phyloP scores from a whole-genome alignment of 2,329 filamentous ascomycete genomes.

The Cladophialophora bantiana region DNA sequence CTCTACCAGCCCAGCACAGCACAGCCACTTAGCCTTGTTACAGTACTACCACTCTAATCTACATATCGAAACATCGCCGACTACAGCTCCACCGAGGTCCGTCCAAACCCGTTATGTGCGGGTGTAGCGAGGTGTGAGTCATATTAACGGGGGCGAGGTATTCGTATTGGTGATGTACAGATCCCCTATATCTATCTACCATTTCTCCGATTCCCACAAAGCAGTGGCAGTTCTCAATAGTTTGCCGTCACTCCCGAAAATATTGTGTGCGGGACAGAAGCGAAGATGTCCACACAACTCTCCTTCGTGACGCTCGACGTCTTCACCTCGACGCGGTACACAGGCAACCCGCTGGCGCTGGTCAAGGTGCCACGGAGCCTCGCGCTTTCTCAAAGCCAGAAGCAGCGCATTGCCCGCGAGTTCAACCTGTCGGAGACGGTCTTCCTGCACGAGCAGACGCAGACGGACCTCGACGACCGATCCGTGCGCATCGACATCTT shows the following conservation, averaged over 20 bases:
- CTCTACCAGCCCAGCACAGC: too few species aligned
- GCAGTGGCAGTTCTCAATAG: not conserved
- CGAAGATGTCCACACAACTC: conserved; percentile 32
- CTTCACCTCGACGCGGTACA: conserved; percentile 51
- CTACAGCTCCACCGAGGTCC: not conserved
- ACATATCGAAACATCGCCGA: not conserved
- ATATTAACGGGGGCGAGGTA: not conserved
- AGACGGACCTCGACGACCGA: conserved; percentile 30
- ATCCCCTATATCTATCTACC: not conserved
- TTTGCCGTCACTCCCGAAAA: not conserved
- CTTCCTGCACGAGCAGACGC: conserved; percentile 56
- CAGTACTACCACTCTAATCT: not conserved
- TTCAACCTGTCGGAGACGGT: conserved; percentile 67
- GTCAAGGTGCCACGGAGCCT: conserved; percentile 54
- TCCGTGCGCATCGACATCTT: conserved; percentile 62
- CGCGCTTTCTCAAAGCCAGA: conserved; percentile 53
- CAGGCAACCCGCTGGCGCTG: conserved; percentile 65
- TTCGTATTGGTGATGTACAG: conserved; percentile 7
- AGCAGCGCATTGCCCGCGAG: conserved; percentile 62
- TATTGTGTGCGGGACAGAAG: not conserved
- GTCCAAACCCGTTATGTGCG: not conserved
- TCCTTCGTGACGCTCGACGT: conserved; percentile 51
- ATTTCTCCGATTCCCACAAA: not conserved
- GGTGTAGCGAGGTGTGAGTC: not conserved
- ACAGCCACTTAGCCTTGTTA: too few species aligned